Evolutionary conservation across 208 protist genomes (phyloP).

Genomic region (Vickermania spadyakhi): DNA sequence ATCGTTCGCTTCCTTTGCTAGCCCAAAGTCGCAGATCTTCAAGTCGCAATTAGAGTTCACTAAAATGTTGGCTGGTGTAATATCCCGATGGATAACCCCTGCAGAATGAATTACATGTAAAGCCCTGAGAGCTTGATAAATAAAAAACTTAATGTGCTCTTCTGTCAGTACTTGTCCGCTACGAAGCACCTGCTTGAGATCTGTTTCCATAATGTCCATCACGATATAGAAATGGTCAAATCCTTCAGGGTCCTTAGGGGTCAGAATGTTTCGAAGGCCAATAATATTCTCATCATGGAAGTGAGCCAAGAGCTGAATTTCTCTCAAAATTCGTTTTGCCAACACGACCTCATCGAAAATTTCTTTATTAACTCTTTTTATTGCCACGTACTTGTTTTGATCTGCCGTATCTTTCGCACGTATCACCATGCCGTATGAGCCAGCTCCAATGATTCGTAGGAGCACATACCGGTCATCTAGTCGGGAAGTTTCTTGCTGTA

Average conservation of each 20-base stretch:
- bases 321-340: slow-evolving; percentile 91
- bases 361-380: slow-evolving; percentile 94
- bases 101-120: slow-evolving; percentile 92
- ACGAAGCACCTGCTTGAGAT: slow-evolving; percentile 92
- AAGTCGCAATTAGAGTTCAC: slow-evolving; percentile 96
- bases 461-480: slow-evolving; percentile 85
- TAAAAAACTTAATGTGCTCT: slow-evolving; percentile 93
- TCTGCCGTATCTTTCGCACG: slow-evolving; percentile 62
- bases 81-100: slow-evolving; percentile 94
- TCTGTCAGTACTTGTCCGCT: slow-evolving; percentile 87
- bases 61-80: slow-evolving; percentile 94
- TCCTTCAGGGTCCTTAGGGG: slow-evolving; percentile 38
- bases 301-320: slow-evolving; percentile 91
- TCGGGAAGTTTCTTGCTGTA: slow-evolving; percentile 70
- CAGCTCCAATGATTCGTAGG: slow-evolving; percentile 84
- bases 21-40: slow-evolving; percentile 95
- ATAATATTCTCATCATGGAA: slow-evolving; percentile 91
- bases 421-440: slow-evolving; percentile 88
- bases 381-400: slow-evolving; percentile 75
- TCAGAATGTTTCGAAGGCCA: slow-evolving; percentile 81
- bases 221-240: slow-evolving; percentile 93
- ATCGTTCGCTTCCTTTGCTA: slow-evolving; percentile 83
- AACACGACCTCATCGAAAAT: slow-evolving; percentile 90
- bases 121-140: slow-evolving; percentile 93
- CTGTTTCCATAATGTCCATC: slow-evolving; percentile 96